Evolutionary conservation across 2,329 filamentous ascomycete genomes (phyloP), one percentile per base, ranked within the genome.

Genomic region (Aspergillus ruber): DNA sequence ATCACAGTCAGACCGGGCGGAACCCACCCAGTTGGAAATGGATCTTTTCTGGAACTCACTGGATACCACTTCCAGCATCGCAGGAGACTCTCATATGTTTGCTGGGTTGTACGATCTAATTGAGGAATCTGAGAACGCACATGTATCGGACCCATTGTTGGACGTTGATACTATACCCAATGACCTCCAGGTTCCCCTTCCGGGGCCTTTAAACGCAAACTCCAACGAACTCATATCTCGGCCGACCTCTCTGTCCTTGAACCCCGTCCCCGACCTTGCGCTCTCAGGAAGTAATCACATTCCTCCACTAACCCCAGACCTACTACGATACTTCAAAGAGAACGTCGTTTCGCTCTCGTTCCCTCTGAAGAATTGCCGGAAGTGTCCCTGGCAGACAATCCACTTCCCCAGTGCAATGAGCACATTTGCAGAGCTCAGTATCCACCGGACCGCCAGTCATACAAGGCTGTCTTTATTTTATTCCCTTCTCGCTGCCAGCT

Each of bases 341-440:
- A 38, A 53, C 35, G 46, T 57, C 20, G 39, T 56, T 27, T 47
- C 47, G 6, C 48, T 53, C 1, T 51, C 56, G n/a, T 45, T 42
- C 10, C 41, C 51, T n/a, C 42, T 57, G n/a, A 53, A 45, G 42
- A 45, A 42, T 5, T 43, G 43, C 20, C 40, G 39, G 15, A 49
- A 54, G 33, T 59, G 55, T 21, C 59, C 59, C 12, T 61, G 56
- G 55, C 49, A 54, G 35, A 54, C 52, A 23, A 43, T 58, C 29
- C 50, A 59, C 41, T 45, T 58, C 13, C 48, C 56, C 7, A 38
- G 33, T 32, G 56, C 57, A 3, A 49, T 54, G 20, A 29, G 44
- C 21, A 53, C 55, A 6, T 52, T 50, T 25, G 51, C 53, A 9
- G 56, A 58, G 15, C 35, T 60, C 8, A 21, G 50, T 23, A 10